Evolutionary conservation across 352 stramenopile species (phyloP).

Genomic region (Globisporangium acanthophoron): DNA sequence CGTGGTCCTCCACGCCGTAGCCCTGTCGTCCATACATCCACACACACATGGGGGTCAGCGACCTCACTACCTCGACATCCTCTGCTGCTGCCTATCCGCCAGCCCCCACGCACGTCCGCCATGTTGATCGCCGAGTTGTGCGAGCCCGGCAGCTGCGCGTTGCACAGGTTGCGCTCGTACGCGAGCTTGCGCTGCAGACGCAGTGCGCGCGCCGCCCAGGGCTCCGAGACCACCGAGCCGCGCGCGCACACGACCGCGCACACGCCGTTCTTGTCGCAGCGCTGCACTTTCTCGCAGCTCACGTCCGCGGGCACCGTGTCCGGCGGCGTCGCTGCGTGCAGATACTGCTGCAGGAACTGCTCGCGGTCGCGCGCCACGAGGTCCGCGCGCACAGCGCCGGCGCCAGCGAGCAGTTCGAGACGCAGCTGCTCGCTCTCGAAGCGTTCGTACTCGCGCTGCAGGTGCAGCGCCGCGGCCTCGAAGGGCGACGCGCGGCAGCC

Average conservation of each 20-base stretch:
- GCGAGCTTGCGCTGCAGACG: slow-evolving; percentile 35
- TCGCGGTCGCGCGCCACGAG: slow-evolving; percentile 14
- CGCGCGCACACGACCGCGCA: slow-evolving; percentile 50
- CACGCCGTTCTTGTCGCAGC: slow-evolving; percentile 42
- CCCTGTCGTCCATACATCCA: slow-evolving; percentile 20
- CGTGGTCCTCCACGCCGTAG: slow-evolving; percentile 61
- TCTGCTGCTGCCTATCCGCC: too few species aligned
- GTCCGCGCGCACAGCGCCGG: slow-evolving; percentile 4
- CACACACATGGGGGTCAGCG: background rate
- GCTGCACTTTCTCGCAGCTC: slow-evolving; percentile 39
- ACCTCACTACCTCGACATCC: background rate
- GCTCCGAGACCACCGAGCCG: slow-evolving; percentile 28
- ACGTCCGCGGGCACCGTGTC: slow-evolving; percentile 62
- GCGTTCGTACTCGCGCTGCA: slow-evolving; percentile 16
- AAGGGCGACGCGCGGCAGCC: slow-evolving; percentile 6
- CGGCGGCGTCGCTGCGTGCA: slow-evolving; percentile 35
- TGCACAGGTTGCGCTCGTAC: slow-evolving; percentile 44
- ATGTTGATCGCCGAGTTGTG: slow-evolving; percentile 45
- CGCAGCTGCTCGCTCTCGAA: slow-evolving; percentile 13
- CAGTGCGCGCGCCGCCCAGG: slow-evolving; percentile 29
- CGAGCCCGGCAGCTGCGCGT: slow-evolving; percentile 46
- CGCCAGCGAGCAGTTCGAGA: slow-evolving; percentile 6
- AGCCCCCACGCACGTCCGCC: background rate
- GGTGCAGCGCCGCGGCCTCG: slow-evolving; percentile 9
- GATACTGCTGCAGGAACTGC: slow-evolving; percentile 21